phyloP scores from a whole-genome alignment of 495 filamentous ascomycete genomes.

The Daldinia grandis region DNA sequence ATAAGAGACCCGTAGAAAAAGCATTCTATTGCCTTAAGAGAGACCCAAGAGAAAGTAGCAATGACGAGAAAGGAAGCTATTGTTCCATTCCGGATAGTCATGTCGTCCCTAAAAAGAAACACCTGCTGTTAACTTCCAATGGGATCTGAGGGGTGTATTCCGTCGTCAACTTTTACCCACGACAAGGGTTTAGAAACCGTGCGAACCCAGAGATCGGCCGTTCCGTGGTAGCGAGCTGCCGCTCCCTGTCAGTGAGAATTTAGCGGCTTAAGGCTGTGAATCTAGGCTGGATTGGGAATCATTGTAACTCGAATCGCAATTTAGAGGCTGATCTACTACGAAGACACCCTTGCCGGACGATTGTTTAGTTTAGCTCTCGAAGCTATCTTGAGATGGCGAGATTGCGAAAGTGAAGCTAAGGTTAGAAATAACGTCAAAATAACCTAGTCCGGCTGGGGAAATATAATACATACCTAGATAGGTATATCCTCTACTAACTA shows the following conservation, averaged over 20 bases:
- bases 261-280: constrained; percentile 33
- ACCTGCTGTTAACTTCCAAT: constrained; percentile 17
- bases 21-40: not conserved
- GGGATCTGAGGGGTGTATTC: constrained; percentile 1
- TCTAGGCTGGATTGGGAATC: constrained; percentile 4
- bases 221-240: constrained; percentile 19
- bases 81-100: constrained; percentile 22
- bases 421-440: constrained; percentile 17
- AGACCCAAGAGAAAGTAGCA: not conserved
- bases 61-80: constrained; percentile 25
- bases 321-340: constrained; percentile 4
- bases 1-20: constrained; percentile 9
- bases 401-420: not conserved
- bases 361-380: not conserved
- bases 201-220: constrained; percentile 20
- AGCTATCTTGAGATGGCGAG: not conserved
- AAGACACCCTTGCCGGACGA: constrained; percentile 1
- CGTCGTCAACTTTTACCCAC: not conserved
- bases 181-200: constrained; percentile 26
- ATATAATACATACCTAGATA: too few relatives aligned
- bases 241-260: constrained; percentile 22
- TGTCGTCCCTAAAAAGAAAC: not conserved
- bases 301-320: constrained; percentile 20
- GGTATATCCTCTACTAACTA: constrained; percentile 10
- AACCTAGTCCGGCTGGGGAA: constrained; percentile 3